phyloP scores from a whole-genome alignment of 331 rosid genomes.

The Quercus tomentella region DNA sequence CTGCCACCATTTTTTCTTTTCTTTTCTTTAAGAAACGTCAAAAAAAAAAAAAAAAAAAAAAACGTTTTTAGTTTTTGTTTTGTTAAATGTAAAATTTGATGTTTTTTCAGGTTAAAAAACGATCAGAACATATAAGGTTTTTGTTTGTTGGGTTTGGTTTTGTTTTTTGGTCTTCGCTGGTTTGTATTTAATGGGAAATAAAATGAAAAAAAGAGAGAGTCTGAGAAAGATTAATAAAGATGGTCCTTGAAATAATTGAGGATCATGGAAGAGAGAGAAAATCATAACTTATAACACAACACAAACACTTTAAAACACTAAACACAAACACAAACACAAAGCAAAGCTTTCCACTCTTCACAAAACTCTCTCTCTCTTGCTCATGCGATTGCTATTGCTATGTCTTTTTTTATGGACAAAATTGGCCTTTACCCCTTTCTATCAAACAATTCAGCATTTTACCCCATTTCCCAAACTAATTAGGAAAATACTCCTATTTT shows the following conservation, averaged over 20 bases:
- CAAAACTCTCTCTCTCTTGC: background rate
- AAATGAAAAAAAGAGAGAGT: background rate
- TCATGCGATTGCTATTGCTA: too few relatives aligned
- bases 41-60: background rate
- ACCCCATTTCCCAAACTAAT: too few relatives aligned
- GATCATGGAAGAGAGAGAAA: background rate
- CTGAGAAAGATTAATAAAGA: background rate
- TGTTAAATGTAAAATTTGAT: too few relatives aligned
- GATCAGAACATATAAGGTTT: background rate
- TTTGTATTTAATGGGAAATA: background rate
- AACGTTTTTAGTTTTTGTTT: background rate
- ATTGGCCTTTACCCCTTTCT: too few relatives aligned
- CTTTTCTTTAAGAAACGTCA: background rate
- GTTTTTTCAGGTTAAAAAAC: too few relatives aligned
- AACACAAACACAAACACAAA: background rate
- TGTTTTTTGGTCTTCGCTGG: too few relatives aligned
- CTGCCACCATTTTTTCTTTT: conserved; percentile 72
- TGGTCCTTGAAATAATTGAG: background rate
- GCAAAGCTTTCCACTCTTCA: background rate
- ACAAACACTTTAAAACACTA: too few relatives aligned
- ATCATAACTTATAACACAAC: too few relatives aligned
- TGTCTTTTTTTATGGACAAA: too few relatives aligned
- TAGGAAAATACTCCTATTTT: too few relatives aligned
- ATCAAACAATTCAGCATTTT: too few relatives aligned
- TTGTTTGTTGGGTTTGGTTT: background rate